phyloP scores from a whole-genome alignment of 192 early-diverging fungal genomes.

The Backusella circina region DNA sequence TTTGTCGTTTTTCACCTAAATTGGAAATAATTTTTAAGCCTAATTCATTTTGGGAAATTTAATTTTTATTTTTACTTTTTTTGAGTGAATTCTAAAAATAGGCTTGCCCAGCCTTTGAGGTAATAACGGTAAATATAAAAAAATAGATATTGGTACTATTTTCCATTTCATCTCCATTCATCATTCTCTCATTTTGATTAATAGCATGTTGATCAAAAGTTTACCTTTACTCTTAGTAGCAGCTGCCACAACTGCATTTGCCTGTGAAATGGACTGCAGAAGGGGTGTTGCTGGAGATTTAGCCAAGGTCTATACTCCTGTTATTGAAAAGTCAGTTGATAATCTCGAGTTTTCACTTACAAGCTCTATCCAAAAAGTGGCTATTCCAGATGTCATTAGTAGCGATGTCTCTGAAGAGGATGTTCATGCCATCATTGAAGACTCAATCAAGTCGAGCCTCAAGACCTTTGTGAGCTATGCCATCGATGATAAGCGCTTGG shows the following conservation, averaged over 20 bases:
- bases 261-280: slow-evolving; percentile 50
- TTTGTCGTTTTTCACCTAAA: neutral
- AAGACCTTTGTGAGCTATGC: slow-evolving; percentile 17
- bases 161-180: neutral
- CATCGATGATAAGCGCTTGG: slow-evolving; percentile 21
- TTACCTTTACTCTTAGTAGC: slow-evolving; percentile 2
- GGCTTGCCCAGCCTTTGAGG: neutral
- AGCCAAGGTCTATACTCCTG: slow-evolving; percentile 36
- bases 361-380: slow-evolving; percentile 15
- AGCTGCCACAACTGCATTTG: slow-evolving; percentile 13
- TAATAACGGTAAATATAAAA: neutral
- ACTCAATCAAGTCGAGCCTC: slow-evolving; percentile 14
- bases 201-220: slow-evolving; percentile 7
- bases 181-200: neutral
- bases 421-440: slow-evolving; percentile 16
- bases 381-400: slow-evolving; percentile 24
- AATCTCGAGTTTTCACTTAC: slow-evolving; percentile 17
- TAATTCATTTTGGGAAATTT: neutral
- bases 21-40: neutral
- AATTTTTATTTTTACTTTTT: neutral
- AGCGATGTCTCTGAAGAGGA: slow-evolving; percentile 9
- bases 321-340: slow-evolving; percentile 32
- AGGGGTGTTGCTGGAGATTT: slow-evolving; percentile 46
- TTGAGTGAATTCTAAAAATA: neutral
- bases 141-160: neutral